A percentile compares a stretch with the other conserved stretches of the same genome.
Conservation (phyloP, 768 basidiomycete species). For the Termitomyces sp. region DNA sequence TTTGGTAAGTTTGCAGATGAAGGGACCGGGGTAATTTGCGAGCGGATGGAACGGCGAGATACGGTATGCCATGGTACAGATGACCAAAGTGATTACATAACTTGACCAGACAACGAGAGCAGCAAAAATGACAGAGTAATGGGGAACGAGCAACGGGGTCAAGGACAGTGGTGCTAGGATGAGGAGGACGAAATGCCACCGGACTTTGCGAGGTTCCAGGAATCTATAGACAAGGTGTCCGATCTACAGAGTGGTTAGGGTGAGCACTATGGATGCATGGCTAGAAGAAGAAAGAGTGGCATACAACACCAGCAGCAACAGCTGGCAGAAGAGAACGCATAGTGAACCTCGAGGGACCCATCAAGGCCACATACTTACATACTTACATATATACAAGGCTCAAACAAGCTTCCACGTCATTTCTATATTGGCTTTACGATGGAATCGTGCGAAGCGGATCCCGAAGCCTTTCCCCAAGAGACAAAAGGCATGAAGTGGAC, state of each 20-base stretch:
- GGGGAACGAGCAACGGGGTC: neutral
- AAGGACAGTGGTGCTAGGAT: slow-evolving; percentile 5
- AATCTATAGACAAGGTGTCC: slow-evolving; percentile 5
- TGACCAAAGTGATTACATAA: slow-evolving; percentile 1
- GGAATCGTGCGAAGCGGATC: too few relatives aligned
- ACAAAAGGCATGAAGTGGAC: too few relatives aligned
- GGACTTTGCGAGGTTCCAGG: slow-evolving; percentile 8
- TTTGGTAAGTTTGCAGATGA: slow-evolving; percentile 32
- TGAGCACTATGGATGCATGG: neutral
- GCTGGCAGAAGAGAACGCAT: neutral
- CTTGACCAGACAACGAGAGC: slow-evolving; percentile 5
- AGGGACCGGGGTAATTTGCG: slow-evolving; percentile 41
- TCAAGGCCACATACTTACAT: neutral
- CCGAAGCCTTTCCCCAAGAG: too few relatives aligned
- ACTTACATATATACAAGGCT: too few relatives aligned
- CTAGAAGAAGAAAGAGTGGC: neutral
- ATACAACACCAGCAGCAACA: neutral
- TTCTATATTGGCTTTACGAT: too few relatives aligned
- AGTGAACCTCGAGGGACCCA: too few relatives aligned
- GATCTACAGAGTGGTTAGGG: neutral
- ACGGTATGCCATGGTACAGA: slow-evolving; percentile 25
- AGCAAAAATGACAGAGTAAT: neutral
- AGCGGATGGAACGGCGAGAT: slow-evolving; percentile 45
- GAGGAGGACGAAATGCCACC: slow-evolving; percentile 9
- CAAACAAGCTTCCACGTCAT: too few relatives aligned